Conservation (phyloP, 257 asterid species). For the Fraxinus anomala region DNA sequence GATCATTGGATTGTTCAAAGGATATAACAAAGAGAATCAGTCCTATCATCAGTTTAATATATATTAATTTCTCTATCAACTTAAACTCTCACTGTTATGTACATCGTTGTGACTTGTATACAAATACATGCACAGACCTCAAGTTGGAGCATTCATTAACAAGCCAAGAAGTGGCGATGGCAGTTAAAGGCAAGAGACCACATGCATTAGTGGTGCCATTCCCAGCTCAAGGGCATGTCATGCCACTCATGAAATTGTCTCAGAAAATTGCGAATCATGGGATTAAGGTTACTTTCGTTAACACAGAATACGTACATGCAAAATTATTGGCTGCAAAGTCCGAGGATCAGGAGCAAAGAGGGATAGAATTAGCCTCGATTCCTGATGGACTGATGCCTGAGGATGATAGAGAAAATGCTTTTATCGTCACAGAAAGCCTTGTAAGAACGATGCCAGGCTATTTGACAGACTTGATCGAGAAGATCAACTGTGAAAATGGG, state of each 20-base stretch:
- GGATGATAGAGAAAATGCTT: neutral
- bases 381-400: slow-evolving; percentile 18
- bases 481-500: neutral
- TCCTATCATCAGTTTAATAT: neutral
- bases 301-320: slow-evolving; percentile 40
- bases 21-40: neutral
- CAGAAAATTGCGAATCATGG: slow-evolving; percentile 41
- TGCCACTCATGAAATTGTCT: slow-evolving; percentile 49
- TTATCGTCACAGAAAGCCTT: neutral
- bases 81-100: too few relatives aligned
- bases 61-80: too few relatives aligned
- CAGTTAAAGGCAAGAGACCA: slow-evolving; percentile 17
- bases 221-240: slow-evolving; percentile 63
- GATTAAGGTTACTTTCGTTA: slow-evolving; percentile 51
- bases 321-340: slow-evolving; percentile 18
- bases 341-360: neutral
- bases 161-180: neutral
- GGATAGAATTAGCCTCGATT: neutral
- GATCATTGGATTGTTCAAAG: neutral
- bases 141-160: neutral
- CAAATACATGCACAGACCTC: neutral
- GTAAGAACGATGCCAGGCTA: neutral
- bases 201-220: slow-evolving; percentile 41
- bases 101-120: too few relatives aligned
- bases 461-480: neutral